Evolutionary conservation across 1,284 basidiomycete species (phyloP).

Genomic region (Heterobasidion occidentale): DNA sequence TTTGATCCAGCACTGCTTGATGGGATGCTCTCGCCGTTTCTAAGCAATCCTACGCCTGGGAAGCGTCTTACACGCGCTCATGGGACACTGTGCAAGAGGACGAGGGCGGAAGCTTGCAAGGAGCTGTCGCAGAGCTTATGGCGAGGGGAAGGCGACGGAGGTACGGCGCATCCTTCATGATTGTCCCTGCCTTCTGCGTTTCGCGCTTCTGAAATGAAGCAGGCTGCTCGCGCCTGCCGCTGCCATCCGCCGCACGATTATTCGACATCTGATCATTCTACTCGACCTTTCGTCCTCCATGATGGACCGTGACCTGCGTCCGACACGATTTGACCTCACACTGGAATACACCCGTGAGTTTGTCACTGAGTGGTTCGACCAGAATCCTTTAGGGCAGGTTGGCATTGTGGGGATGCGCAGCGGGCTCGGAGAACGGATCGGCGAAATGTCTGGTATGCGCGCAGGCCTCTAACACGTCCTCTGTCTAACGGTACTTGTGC

Average conservation of each 20-base stretch:
- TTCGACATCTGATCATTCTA: slow-evolving; percentile 88
- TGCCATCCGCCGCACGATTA: slow-evolving; percentile 92
- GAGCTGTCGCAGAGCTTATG: slow-evolving; percentile 84
- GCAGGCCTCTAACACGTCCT: not conserved
- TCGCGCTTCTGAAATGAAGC: not conserved
- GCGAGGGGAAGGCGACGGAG: slow-evolving; percentile 80
- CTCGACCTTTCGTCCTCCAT: slow-evolving; percentile 90
- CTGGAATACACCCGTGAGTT: slow-evolving; percentile 89
- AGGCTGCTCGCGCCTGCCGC: slow-evolving; percentile 75
- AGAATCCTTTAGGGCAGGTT: slow-evolving; percentile 97
- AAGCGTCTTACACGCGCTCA: slow-evolving; percentile 87
- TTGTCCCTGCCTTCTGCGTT: not conserved
- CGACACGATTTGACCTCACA: slow-evolving; percentile 85
- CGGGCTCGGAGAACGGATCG: slow-evolving; percentile 79
- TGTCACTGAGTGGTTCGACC: slow-evolving; percentile 96
- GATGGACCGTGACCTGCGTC: slow-evolving; percentile 93
- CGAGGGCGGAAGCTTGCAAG: slow-evolving; percentile 84
- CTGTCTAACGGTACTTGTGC: slow-evolving; percentile 1
- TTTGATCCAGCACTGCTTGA: not conserved
- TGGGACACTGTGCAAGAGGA: slow-evolving; percentile 99
- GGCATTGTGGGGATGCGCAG: slow-evolving; percentile 89
- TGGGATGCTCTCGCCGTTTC: not conserved
- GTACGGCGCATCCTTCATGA: slow-evolving; percentile 29
- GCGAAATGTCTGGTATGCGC: slow-evolving; percentile 79
- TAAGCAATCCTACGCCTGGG: slow-evolving; percentile 88